Conservation (phyloP, 2,329 filamentous ascomycete genomes). For the Leptographium radiaticola region DNA sequence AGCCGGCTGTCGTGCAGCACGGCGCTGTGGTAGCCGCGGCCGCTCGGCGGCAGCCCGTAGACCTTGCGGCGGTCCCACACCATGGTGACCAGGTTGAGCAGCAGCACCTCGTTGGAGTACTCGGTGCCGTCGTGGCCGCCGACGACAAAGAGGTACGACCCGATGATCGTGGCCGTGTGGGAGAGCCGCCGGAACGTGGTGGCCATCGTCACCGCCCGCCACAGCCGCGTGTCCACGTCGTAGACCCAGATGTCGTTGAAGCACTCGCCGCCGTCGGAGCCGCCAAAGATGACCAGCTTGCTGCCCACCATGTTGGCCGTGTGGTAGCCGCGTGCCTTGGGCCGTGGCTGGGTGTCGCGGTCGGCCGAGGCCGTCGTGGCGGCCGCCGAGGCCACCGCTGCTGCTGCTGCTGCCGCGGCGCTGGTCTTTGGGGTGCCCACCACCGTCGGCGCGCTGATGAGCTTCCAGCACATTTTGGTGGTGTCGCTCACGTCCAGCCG, state of each 20-base stretch:
- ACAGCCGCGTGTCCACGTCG: conserved; percentile 48
- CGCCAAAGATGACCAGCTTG: conserved; percentile 60
- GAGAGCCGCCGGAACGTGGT: conserved; percentile 51
- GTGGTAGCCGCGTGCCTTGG: conserved; percentile 56
- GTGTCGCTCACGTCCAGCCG: conserved; percentile 55
- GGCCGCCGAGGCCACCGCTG: conserved; percentile 1
- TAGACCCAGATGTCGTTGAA: conserved; percentile 65
- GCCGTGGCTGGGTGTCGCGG: conserved; percentile 21
- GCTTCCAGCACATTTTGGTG: conserved; percentile 55
- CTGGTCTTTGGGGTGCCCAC: conserved; percentile 1
- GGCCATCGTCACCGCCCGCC: conserved; percentile 46
- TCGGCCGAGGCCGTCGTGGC: not conserved
- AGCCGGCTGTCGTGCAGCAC: conserved; percentile 53
- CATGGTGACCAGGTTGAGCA: conserved; percentile 61
- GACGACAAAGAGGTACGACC: conserved; percentile 56
- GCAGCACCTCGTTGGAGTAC: conserved; percentile 55
- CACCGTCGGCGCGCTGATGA: conserved; percentile 32
- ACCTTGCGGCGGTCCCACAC: conserved; percentile 56
- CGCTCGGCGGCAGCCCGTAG: conserved; percentile 49
- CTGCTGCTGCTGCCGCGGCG: conserved; percentile 8
- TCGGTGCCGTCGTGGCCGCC: conserved; percentile 58
- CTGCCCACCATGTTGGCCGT: conserved; percentile 61
- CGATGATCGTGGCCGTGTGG: conserved; percentile 56
- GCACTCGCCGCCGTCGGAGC: conserved; percentile 57
- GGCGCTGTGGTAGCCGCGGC: conserved; percentile 53